phyloP scores from a whole-genome alignment of 2,329 filamentous ascomycete species.

The Sporothrix protearum region DNA sequence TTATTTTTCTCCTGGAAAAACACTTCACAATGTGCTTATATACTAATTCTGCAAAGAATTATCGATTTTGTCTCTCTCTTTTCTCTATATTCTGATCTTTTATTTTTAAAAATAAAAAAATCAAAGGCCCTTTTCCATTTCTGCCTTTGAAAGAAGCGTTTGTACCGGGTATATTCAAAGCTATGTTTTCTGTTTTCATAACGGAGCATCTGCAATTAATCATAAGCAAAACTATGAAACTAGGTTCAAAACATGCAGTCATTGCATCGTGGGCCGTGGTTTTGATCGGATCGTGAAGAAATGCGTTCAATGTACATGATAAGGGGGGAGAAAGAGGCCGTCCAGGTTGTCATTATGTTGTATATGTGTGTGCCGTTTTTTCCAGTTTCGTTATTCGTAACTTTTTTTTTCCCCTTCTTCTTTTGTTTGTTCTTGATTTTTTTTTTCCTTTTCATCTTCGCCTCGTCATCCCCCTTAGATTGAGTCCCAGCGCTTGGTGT shows the following conservation, averaged over 20 bases:
- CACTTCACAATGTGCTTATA: too few species aligned
- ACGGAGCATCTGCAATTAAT: neutral
- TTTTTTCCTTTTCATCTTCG: neutral
- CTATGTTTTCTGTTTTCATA: neutral
- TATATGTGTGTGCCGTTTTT: neutral
- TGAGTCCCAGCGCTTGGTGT: slow-evolving; percentile 26
- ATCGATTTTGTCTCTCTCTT: too few species aligned
- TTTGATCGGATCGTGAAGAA: neutral
- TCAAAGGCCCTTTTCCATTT: too few species aligned
- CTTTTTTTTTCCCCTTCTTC: neutral
- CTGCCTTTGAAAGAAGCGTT: too few species aligned
- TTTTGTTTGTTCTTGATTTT: neutral
- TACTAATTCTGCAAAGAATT: too few species aligned
- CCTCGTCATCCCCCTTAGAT: neutral
- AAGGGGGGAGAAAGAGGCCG: neutral
- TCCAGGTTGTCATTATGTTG: neutral
- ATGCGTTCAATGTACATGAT: neutral
- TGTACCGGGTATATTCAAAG: neutral
- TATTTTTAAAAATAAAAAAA: too few species aligned
- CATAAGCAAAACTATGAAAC: neutral
- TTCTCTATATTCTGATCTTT: too few species aligned
- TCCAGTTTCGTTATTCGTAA: slow-evolving; percentile 2
- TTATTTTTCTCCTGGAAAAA: too few species aligned
- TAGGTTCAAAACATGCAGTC: neutral
- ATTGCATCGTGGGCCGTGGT: slow-evolving; percentile 8